Conservation (phyloP, 495 filamentous ascomycete species). For the Filosporella fistucella region DNA sequence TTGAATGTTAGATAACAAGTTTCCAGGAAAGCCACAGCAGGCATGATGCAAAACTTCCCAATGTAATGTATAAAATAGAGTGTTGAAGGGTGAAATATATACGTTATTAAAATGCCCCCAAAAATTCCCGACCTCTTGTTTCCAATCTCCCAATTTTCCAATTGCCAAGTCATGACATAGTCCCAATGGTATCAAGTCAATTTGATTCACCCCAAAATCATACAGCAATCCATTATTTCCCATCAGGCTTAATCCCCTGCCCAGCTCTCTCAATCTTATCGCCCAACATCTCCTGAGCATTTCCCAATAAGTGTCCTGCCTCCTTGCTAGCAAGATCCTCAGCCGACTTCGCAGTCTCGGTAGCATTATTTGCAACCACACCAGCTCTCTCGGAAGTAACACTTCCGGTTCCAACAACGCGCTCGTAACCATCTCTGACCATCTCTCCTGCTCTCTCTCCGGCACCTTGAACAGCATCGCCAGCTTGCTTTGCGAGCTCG, state of each 20-base stretch:
- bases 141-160: background rate
- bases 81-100: too few species aligned
- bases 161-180: too few species aligned
- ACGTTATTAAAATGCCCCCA: too few species aligned
- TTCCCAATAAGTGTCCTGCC: constrained; percentile 16
- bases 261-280: constrained; percentile 12
- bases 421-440: constrained; percentile 7
- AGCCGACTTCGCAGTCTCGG: constrained; percentile 8
- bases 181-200: too few species aligned
- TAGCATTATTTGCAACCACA: constrained; percentile 10
- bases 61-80: too few species aligned
- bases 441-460: background rate
- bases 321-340: constrained; percentile 9
- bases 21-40: too few species aligned
- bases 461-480: constrained; percentile 4
- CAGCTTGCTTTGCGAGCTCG: constrained; percentile 10
- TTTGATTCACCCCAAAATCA: too few species aligned
- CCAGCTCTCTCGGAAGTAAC: constrained; percentile 11
- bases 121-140: too few species aligned
- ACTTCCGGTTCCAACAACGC: constrained; percentile 1
- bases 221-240: background rate
- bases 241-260: constrained; percentile 13
- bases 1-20: too few species aligned
- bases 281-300: constrained; percentile 17
- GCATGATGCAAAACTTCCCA: too few species aligned